phyloP scores from a whole-genome alignment of 1,139 yeast species.

The Geotrichum cucujoidarum region DNA sequence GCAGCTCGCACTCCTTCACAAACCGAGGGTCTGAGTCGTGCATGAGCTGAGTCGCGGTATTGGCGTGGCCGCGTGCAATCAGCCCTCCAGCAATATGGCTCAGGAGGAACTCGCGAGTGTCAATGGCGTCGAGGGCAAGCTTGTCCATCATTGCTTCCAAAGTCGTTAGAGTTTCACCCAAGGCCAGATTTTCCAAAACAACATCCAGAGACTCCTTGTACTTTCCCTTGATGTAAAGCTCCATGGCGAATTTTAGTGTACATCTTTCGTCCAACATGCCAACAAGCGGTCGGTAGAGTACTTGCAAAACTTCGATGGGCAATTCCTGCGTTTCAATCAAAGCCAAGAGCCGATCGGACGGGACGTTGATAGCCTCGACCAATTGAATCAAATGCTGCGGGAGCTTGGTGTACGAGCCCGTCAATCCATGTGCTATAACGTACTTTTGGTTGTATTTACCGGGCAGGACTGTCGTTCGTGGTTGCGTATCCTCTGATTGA shows the following conservation, averaged over 20 bases:
- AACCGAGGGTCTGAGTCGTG: neutral
- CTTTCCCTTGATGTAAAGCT: conserved; percentile 3
- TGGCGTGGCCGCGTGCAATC: conserved; percentile 4
- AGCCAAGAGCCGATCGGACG: conserved; percentile 15
- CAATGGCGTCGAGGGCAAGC: conserved; percentile 1
- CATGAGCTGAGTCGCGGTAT: conserved; percentile 13
- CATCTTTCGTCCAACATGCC: conserved; percentile 11
- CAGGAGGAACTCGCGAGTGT: conserved; percentile 4
- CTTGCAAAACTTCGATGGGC: conserved; percentile 8
- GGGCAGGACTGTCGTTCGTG: neutral
- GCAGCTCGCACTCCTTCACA: conserved; percentile 10
- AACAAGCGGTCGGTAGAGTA: conserved; percentile 10
- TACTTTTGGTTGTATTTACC: conserved; percentile 7
- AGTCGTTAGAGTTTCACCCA: conserved; percentile 7
- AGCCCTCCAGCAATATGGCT: neutral
- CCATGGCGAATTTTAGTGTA: conserved; percentile 9
- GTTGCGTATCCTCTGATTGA: neutral
- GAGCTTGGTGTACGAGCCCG: conserved; percentile 8
- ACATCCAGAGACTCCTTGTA: conserved; percentile 9
- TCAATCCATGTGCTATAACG: conserved; percentile 7
- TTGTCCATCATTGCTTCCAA: conserved; percentile 5
- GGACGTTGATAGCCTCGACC: conserved; percentile 1
- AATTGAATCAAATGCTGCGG: conserved; percentile 9
- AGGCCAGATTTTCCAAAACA: conserved; percentile 8
- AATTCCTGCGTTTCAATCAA: conserved; percentile 9